These are phyloP conservation scores for Geosmithia flava DNA, from an alignment of 2,329 filamentous ascomycete genomes.

Conservation along the genomic window DNA sequence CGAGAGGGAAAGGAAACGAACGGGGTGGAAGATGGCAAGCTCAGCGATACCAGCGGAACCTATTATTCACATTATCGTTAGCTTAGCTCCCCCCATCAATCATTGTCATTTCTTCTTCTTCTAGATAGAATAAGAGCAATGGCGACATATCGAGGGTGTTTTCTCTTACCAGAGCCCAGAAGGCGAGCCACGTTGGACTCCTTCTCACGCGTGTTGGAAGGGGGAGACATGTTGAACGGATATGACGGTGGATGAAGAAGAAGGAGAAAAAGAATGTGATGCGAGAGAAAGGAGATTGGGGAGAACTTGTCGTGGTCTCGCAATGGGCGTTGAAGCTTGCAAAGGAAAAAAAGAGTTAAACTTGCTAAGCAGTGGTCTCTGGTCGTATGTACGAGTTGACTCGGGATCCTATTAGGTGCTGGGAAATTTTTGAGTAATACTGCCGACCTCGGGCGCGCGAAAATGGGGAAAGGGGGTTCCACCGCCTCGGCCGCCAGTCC, in stretches of 20 bases:
- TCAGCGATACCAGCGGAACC: slow-evolving; percentile 89
- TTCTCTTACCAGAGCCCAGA: slow-evolving; percentile 67
- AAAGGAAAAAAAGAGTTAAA: too few relatives aligned
- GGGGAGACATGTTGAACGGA: slow-evolving; percentile 45
- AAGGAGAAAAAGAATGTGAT: too few relatives aligned
- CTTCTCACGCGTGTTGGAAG: slow-evolving; percentile 44
- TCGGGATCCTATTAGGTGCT: background rate
- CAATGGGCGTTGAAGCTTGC: background rate
- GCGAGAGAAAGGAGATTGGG: background rate
- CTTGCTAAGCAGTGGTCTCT: background rate
- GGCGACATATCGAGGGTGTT: background rate
- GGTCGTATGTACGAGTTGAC: background rate
- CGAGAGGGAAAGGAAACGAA: slow-evolving; percentile 23
- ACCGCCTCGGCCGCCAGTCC: background rate
- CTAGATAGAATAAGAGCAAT: background rate
- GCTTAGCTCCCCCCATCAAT: too few relatives aligned
- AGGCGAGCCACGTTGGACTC: slow-evolving; percentile 85
- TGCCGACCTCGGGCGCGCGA: slow-evolving; percentile 7
- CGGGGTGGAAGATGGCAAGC: slow-evolving; percentile 84
- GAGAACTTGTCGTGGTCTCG: background rate
- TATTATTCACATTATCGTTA: slow-evolving; percentile 23
- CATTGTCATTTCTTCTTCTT: background rate
- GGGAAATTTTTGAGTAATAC: slow-evolving; percentile 6
- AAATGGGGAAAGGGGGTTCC: slow-evolving; percentile 1
- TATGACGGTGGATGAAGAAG: background rate